Evolutionary conservation across 2,329 filamentous ascomycete species (phyloP).

Genomic region (Mycocentrospora acerina): DNA sequence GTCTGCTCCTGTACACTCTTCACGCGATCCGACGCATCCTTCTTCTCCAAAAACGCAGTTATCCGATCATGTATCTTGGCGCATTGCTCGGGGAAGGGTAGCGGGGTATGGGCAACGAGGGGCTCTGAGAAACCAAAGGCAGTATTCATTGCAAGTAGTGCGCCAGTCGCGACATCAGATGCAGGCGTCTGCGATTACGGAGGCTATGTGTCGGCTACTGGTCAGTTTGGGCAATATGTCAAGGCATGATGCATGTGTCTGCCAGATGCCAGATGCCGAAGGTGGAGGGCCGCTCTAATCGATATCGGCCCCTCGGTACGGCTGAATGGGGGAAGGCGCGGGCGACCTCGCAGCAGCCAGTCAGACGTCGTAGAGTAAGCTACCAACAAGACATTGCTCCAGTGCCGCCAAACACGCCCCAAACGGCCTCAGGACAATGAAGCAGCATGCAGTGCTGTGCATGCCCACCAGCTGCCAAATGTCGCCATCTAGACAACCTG

Average conservation of each 20-base stretch:
- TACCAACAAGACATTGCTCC: background rate
- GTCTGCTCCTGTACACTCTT: conserved; percentile 73
- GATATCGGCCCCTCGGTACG: conserved; percentile 21
- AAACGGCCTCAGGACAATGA: background rate
- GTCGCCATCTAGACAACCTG: background rate
- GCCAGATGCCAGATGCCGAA: conserved; percentile 14
- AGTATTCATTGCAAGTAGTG: conserved; percentile 40
- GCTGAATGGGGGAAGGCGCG: conserved; percentile 16
- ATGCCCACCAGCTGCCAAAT: too few relatives aligned
- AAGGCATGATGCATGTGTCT: conserved; percentile 26
- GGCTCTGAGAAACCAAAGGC: conserved; percentile 31
- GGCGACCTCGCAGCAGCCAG: conserved; percentile 10
- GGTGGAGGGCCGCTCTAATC: conserved; percentile 21
- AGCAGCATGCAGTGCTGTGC: too few relatives aligned
- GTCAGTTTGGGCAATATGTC: conserved; percentile 18
- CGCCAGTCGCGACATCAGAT: conserved; percentile 38
- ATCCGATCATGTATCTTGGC: conserved; percentile 61
- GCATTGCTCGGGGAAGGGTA: conserved; percentile 51
- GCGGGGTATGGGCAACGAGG: conserved; percentile 44
- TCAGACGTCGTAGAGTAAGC: conserved; percentile 17
- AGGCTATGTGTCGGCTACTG: conserved; percentile 16
- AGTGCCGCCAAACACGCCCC: background rate
- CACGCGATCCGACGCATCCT: conserved; percentile 59
- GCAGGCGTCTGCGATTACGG: conserved; percentile 18
- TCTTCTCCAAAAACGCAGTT: conserved; percentile 64